Conservation (phyloP, 805 yeast genomes). For the Yarrowia sp. region DNA sequence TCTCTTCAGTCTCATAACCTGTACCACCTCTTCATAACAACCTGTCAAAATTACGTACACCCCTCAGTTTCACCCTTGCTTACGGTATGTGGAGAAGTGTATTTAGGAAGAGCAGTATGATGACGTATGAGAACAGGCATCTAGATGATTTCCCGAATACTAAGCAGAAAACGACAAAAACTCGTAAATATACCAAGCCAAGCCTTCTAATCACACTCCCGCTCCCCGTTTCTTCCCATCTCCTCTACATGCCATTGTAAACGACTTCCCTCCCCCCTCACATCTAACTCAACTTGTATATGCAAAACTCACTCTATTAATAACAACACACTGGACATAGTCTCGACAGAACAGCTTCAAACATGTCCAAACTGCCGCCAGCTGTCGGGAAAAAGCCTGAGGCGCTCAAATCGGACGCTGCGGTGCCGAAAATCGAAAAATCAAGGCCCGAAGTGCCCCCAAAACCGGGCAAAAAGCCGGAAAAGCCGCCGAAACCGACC, state of each 20-base stretch:
- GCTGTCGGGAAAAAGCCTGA: conserved; percentile 29
- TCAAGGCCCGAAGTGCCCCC: conserved; percentile 1
- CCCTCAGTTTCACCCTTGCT: not conserved
- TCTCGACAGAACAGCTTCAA: not conserved
- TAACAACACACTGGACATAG: conserved; percentile 4
- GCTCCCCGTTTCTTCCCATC: no score
- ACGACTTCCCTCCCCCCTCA: not conserved
- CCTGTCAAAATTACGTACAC: not conserved
- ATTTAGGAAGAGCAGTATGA: not conserved
- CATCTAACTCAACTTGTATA: not conserved
- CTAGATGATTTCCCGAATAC: no score
- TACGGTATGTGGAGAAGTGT: not conserved
- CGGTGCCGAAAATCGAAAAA: not conserved
- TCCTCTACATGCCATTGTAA: no score
- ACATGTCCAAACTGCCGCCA: conserved; percentile 22
- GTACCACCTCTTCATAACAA: no score
- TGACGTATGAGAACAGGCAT: not conserved
- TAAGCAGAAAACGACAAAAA: no score
- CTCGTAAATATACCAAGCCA: not conserved
- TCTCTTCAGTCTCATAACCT: no score
- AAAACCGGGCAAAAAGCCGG: conserved; percentile 11
- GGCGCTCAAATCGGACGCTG: conserved; percentile 3
- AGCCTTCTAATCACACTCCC: no score
- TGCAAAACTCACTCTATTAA: conserved; percentile 7
- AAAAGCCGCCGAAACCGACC: not conserved